A percentile compares a stretch with the other conserved stretches of the same genome.
These are phyloP conservation scores for Phytopythium vexans DNA, from an alignment of 352 stramenopile species.

Conservation along the genomic window DNA sequence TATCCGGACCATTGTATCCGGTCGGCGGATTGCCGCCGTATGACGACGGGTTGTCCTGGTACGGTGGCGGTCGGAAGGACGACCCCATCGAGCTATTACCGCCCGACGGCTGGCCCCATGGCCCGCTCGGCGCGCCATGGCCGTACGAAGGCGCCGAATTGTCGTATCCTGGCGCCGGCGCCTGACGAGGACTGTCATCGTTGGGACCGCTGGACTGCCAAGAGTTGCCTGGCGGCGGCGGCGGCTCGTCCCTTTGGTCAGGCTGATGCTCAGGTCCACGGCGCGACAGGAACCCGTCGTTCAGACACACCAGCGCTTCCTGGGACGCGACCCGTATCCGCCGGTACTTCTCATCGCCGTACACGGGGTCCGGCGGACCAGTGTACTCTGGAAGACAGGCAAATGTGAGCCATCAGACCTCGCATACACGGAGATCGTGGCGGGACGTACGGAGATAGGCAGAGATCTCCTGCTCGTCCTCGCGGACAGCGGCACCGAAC, in stretches of 20 bases:
- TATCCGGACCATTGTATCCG: slow-evolving; percentile 15
- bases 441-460: slow-evolving; percentile 64
- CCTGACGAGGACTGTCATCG: slow-evolving; percentile 12
- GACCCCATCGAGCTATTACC: slow-evolving; percentile 9
- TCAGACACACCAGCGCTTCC: slow-evolving; percentile 78
- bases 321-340: slow-evolving; percentile 75
- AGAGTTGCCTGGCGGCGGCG: slow-evolving; percentile 16
- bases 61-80: slow-evolving; percentile 41
- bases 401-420: slow-evolving; percentile 7
- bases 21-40: slow-evolving; percentile 4
- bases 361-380: slow-evolving; percentile 68
- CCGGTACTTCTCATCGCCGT: slow-evolving; percentile 81
- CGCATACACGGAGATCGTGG: not conserved
- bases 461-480: slow-evolving; percentile 68
- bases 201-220: slow-evolving; percentile 21
- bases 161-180: not conserved
- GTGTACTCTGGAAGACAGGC: slow-evolving; percentile 56
- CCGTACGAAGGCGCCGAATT: slow-evolving; percentile 19
- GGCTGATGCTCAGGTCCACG: slow-evolving; percentile 27
- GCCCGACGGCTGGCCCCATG: slow-evolving; percentile 39
- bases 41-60: slow-evolving; percentile 45
- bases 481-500: slow-evolving; percentile 56
- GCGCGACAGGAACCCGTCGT: slow-evolving; percentile 61
- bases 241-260: slow-evolving; percentile 15
- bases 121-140: slow-evolving; percentile 22